Evolutionary conservation across 2,329 filamentous ascomycete species (phyloP).

Genomic region (Ceratocystis lukuohia): DNA sequence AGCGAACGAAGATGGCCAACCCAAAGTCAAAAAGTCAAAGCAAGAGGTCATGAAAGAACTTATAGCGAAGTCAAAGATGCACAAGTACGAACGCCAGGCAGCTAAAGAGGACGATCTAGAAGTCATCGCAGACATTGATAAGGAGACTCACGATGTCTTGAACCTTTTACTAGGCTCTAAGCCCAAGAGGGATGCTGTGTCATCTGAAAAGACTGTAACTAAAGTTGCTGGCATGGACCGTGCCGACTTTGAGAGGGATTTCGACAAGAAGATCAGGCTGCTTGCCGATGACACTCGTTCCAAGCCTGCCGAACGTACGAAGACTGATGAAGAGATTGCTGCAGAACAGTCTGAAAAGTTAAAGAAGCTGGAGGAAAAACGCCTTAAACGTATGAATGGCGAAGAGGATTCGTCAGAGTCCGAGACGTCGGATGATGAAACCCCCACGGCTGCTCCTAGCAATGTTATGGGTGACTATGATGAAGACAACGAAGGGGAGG

Average conservation of each 20-base stretch:
- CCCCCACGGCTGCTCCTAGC: conserved; percentile 9
- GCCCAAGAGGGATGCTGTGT: conserved; percentile 15
- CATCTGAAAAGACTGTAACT: conserved; percentile 12
- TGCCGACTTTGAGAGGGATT: conserved; percentile 65
- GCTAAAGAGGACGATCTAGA: conserved; percentile 90
- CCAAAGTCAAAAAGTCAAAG: conserved; percentile 83
- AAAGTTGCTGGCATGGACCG: conserved; percentile 45
- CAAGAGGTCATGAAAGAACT: conserved; percentile 97
- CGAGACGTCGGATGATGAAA: conserved; percentile 24
- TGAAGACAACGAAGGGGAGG: conserved; percentile 37
- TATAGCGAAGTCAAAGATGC: conserved; percentile 88
- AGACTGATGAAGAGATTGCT: conserved; percentile 76
- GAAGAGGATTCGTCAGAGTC: conserved; percentile 56
- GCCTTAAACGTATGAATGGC: conserved; percentile 75
- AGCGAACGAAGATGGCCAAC: conserved; percentile 42
- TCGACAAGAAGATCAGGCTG: conserved; percentile 71
- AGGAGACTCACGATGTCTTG: conserved; percentile 65
- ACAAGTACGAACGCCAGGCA: conserved; percentile 89
- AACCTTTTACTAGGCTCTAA: conserved; percentile 44
- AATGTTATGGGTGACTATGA: conserved; percentile 4
- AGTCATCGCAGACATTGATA: conserved; percentile 68
- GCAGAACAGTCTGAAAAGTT: conserved; percentile 64
- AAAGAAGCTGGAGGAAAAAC: conserved; percentile 68
- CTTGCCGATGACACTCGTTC: conserved; percentile 75
- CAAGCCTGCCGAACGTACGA: conserved; percentile 72